Conservation (phyloP, 179 eudicot genomes). For the Actinidia arguta region DNA sequence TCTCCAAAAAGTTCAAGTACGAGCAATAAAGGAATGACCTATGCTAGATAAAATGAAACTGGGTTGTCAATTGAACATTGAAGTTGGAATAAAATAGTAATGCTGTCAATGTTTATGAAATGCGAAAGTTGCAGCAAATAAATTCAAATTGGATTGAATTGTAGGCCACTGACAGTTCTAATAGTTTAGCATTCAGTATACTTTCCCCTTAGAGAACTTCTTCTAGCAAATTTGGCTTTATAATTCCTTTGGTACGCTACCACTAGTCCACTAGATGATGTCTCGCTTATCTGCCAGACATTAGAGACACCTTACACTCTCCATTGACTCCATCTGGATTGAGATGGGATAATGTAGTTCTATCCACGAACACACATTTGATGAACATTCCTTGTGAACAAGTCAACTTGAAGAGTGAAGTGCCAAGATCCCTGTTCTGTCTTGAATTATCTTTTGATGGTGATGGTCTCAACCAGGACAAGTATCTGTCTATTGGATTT, state of each 20-base stretch:
- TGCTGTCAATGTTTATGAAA: neutral
- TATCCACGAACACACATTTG: neutral
- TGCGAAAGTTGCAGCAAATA: neutral
- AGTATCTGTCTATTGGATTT: neutral
- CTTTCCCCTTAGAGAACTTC: neutral
- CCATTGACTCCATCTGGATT: neutral
- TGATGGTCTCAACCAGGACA: neutral
- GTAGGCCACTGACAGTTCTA: neutral
- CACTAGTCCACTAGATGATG: neutral
- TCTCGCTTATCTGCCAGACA: neutral
- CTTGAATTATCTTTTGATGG: neutral
- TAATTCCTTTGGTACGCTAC: neutral
- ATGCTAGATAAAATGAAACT: neutral
- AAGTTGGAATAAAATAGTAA: neutral
- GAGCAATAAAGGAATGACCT: neutral
- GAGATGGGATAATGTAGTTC: neutral
- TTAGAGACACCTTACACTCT: no score
- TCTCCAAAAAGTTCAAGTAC: neutral
- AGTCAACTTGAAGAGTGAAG: constrained; percentile 11
- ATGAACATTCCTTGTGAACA: neutral
- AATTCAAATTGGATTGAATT: neutral
- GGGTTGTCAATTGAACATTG: neutral
- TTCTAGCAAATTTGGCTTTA: neutral
- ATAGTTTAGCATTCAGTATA: neutral
- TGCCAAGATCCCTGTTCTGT: neutral